A percentile compares a stretch with the other conserved stretches of the same genome.
These are phyloP conservation scores for Parascedosporium putredinis DNA, from an alignment of 2,329 filamentous ascomycete genomes.

Conservation along the genomic window DNA sequence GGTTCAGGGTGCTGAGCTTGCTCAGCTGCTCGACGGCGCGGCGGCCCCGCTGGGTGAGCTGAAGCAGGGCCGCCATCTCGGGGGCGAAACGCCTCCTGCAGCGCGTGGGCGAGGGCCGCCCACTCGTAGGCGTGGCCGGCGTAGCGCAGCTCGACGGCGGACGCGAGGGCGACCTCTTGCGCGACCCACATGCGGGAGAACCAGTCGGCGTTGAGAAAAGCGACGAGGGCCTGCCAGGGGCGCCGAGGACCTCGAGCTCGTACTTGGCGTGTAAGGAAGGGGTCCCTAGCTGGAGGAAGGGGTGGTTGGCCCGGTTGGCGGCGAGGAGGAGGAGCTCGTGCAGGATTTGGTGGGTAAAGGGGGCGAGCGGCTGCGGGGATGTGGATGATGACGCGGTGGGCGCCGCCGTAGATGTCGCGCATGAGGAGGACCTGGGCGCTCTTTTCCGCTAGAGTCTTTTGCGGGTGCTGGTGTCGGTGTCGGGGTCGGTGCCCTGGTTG, in stretches of 20 bases:
- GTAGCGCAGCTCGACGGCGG: background rate
- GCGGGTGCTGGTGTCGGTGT: too few relatives aligned
- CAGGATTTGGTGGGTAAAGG: background rate
- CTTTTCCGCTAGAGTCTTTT: background rate
- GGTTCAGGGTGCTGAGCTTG: background rate
- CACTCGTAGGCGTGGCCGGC: background rate
- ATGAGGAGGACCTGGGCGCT: background rate
- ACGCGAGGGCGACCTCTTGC: background rate
- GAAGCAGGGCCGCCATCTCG: background rate
- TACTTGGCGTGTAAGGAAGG: background rate
- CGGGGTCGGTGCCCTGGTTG: background rate
- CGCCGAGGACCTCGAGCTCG: background rate
- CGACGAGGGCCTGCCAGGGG: background rate
- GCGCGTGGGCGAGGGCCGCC: background rate
- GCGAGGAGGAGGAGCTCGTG: background rate
- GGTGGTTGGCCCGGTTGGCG: too few relatives aligned
- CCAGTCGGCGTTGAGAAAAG: background rate
- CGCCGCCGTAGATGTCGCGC: background rate
- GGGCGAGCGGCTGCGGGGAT: background rate
- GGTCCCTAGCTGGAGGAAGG: background rate
- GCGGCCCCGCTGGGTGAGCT: background rate
- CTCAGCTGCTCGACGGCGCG: background rate
- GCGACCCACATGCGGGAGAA: background rate
- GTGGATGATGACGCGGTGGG: background rate
- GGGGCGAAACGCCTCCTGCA: background rate